Base-by-base conservation (phyloP, 371 early-diverging fungal species). In the Nematocida minor region DNA sequence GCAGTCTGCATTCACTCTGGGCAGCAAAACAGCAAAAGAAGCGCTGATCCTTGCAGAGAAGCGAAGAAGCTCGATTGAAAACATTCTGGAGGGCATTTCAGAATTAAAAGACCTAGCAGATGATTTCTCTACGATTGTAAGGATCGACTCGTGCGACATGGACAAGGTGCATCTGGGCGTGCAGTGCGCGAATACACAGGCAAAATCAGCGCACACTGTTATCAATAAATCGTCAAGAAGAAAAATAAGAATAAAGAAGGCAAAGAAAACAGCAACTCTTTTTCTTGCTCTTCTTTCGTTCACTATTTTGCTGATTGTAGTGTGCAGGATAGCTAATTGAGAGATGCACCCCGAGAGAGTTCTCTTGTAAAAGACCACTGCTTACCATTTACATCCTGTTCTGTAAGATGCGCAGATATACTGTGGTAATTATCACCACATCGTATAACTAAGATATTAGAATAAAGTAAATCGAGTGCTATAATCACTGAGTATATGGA, bases 81-180 rank as follows among this genome's bases (percentile, higher is more conserved):
- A 7, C 14, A 22, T 74, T n/a, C 64, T 62, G 18, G 27, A 74
- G 41, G 63, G 77, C 16, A 64, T 74, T 1, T 16, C 60, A 4
- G 77, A 74, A 11, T n/a, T 74, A 14, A 74, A 74, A 46, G 77
- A 60, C 20, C 54, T 74, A 20, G 51, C 77, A 6, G 57, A 66
- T 31, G 77, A 74, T 55, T 54, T 74, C 46, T 29, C 47, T 6
- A 53, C 27, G 0, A 62, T 53, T 48, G 31, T 74, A 25, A n/a
- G 27, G 40, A 36, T 41, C 11, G 51, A 63, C 38, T 22, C 48
- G 14, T 31, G 25, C 27, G 77, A 62, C 14, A 47, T 74, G 36
- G 77, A 74, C 41, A 40, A 53, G 16, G 31, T 74, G n/a, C 49
- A 74, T 31, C 16, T 64, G 20, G 77, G 60, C 9, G 77, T 74